Percentiles rank a stretch among this genome's conserved stretches.
Evolutionary conservation across 108 stramenopile species (phyloP).

Genomic region (Nitzschia inconspicua): DNA sequence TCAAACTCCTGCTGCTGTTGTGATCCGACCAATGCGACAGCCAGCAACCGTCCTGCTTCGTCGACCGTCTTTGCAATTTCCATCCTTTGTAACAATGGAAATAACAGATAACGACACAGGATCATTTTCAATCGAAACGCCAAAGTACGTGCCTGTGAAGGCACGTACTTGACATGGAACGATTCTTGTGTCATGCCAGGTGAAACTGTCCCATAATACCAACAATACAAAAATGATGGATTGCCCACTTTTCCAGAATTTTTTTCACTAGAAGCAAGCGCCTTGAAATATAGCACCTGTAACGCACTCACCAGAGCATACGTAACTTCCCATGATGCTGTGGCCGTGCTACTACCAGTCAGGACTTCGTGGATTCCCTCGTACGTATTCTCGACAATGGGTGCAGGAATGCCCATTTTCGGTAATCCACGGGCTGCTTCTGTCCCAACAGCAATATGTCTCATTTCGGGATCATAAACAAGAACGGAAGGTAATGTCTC

Average conservation of each 20-base stretch:
- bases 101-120: not conserved
- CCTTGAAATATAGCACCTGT: slow-evolving; percentile 12
- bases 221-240: not conserved
- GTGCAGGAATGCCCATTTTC: slow-evolving; percentile 14
- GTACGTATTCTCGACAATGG: not conserved
- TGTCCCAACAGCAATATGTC: slow-evolving; percentile 9
- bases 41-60: slow-evolving; percentile 5
- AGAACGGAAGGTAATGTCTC: not conserved
- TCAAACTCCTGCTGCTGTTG: not conserved
- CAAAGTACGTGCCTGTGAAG: not conserved
- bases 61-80: slow-evolving; percentile 13
- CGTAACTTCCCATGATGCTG: slow-evolving; percentile 4
- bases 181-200: slow-evolving; percentile 25
- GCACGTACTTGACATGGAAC: slow-evolving; percentile 1
- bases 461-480: too few relatives aligned
- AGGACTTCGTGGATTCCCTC: not conserved
- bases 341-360: not conserved
- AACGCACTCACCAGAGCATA: slow-evolving; percentile 16
- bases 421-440: slow-evolving; percentile 23
- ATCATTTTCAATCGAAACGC: slow-evolving; percentile 1
- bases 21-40: not conserved
- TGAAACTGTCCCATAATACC: slow-evolving; percentile 6
- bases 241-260: not conserved
- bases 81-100: slow-evolving; percentile 1
- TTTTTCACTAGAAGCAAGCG: not conserved